Evolutionary conservation across 148 eudicot genomes (phyloP).

Genomic region (Rhododendron mucronatum): DNA sequence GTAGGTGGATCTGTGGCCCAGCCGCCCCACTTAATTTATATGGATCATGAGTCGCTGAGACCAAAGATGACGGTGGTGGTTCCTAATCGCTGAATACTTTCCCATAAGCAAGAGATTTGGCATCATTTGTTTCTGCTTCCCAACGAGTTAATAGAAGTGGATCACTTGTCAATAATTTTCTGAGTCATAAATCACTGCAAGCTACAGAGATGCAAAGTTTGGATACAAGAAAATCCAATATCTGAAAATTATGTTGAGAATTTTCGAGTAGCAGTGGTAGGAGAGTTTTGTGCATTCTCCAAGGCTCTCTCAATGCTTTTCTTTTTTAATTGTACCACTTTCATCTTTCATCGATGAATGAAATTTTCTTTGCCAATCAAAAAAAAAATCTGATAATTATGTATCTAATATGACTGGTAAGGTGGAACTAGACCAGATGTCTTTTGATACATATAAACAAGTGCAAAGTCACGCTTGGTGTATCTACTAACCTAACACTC

Average conservation of each 20-base stretch:
- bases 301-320: neutral
- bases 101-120: neutral
- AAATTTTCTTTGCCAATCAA: too few species aligned
- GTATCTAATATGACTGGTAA: too few species aligned
- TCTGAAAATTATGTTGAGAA: neutral
- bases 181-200: neutral
- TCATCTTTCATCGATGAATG: neutral
- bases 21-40: neutral
- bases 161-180: neutral
- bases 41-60: neutral
- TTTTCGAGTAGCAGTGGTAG: neutral
- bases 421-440: too few species aligned
- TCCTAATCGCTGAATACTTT: neutral
- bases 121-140: neutral
- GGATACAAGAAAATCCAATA: neutral
- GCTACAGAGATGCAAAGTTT: neutral
- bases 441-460: too few species aligned
- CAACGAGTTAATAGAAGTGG: neutral
- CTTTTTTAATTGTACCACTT: neutral
- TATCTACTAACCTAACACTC: too few species aligned
- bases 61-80: neutral
- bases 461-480: too few species aligned
- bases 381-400: neutral
- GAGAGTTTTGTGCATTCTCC: neutral
- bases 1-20: neutral